Evolutionary conservation across 1,139 yeast species (phyloP).

Genomic region (Blastobotrys serpentis): DNA sequence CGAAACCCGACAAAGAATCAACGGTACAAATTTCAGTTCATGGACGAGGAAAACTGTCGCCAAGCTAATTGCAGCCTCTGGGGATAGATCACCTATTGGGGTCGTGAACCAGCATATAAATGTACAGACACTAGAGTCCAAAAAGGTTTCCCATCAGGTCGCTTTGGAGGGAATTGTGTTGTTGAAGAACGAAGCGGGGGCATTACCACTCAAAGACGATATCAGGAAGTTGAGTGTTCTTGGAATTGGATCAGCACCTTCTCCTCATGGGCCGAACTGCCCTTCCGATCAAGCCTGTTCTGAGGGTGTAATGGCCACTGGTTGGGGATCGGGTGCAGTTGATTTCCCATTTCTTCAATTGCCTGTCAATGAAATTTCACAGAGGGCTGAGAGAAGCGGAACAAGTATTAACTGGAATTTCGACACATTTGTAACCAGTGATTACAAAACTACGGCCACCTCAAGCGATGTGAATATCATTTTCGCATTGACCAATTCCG

Average conservation of each 20-base stretch:
- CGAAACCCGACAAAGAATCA: conserved; percentile 20
- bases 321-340: conserved; percentile 53
- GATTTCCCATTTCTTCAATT: conserved; percentile 54
- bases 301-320: conserved; percentile 36
- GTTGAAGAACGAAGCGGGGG: conserved; percentile 51
- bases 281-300: conserved; percentile 1
- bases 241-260: conserved; percentile 9
- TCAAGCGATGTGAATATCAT: conserved; percentile 54
- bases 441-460: conserved; percentile 49
- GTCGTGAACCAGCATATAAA: conserved; percentile 58
- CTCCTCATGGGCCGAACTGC: conserved; percentile 11
- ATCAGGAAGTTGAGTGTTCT: neutral
- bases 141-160: conserved; percentile 51
- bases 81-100: conserved; percentile 53
- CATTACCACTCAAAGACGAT: conserved; percentile 47
- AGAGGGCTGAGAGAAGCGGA: conserved; percentile 25
- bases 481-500: conserved; percentile 49
- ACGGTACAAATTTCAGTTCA: conserved; percentile 57
- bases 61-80: conserved; percentile 49
- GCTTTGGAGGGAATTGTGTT: conserved; percentile 59
- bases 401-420: conserved; percentile 27
- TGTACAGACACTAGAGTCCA: conserved; percentile 51
- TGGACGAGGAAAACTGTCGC: conserved; percentile 59
- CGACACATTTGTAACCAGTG: conserved; percentile 39
- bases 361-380: conserved; percentile 43